Evolutionary conservation across 441 rosid species (phyloP).

Genomic region (Bocquillonia castaneifolia): DNA sequence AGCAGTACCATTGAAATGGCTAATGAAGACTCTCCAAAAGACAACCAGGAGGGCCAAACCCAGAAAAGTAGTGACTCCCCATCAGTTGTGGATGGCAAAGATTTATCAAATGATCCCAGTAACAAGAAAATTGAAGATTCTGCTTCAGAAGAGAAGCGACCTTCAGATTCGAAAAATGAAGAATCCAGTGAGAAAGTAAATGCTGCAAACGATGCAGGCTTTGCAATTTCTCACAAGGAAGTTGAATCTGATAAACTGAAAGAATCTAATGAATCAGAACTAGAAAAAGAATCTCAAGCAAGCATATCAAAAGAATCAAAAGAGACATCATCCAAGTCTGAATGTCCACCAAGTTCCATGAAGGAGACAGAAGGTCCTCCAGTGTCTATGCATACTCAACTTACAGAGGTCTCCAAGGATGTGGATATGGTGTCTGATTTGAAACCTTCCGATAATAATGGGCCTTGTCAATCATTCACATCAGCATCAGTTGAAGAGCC

Average conservation of each 20-base stretch:
- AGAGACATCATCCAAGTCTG: constrained; percentile 25
- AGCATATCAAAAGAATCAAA: constrained; percentile 29
- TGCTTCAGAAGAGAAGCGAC: constrained; percentile 39
- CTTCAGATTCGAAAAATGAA: constrained; percentile 29
- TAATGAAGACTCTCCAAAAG: constrained; percentile 38
- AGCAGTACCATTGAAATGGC: constrained; percentile 49
- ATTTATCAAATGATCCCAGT: constrained; percentile 29
- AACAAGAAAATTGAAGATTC: constrained; percentile 36
- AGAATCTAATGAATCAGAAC: constrained; percentile 30
- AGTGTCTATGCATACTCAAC: constrained; percentile 29
- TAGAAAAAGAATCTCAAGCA: constrained; percentile 30
- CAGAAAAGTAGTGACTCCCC: constrained; percentile 28
- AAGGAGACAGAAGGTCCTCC: constrained; percentile 34
- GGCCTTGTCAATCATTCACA: constrained; percentile 30
- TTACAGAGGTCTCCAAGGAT: constrained; percentile 33
- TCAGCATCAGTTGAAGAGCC: constrained; percentile 36
- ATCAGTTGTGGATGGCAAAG: constrained; percentile 30
- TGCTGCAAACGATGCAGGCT: constrained; percentile 26
- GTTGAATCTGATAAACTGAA: constrained; percentile 35
- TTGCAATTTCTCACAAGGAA: constrained; percentile 27
- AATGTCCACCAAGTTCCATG: constrained; percentile 27
- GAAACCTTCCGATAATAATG: constrained; percentile 35
- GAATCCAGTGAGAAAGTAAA: constrained; percentile 26
- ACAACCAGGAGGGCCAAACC: constrained; percentile 32
- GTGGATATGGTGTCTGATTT: constrained; percentile 31